These are phyloP conservation scores for Aspergillus bertholletiae DNA, from an alignment of 495 filamentous ascomycete species.

Conservation along the genomic window DNA sequence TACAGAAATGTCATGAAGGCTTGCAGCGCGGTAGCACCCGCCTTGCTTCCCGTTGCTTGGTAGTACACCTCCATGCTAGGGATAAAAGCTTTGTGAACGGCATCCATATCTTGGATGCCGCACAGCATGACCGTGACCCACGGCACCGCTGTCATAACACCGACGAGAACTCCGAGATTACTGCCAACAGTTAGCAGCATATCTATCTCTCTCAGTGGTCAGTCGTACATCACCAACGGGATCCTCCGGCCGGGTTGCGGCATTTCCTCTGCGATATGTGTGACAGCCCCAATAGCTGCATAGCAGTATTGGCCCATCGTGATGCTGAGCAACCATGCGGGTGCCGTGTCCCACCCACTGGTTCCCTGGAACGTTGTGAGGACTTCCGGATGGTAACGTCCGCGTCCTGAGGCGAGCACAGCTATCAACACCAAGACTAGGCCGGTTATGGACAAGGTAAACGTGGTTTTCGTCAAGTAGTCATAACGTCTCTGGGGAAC, in stretches of 20 bases:
- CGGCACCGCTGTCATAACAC: constrained; percentile 26
- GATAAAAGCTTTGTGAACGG: constrained; percentile 22
- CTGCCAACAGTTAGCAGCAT: constrained; percentile 2
- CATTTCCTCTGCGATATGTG: constrained; percentile 30
- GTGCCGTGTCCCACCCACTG: constrained; percentile 22
- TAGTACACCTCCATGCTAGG: constrained; percentile 28
- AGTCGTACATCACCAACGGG: constrained; percentile 21
- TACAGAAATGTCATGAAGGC: constrained; percentile 29
- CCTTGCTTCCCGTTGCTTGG: constrained; percentile 27
- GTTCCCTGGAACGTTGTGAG: constrained; percentile 16
- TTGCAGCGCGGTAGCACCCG: constrained; percentile 20
- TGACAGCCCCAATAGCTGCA: constrained; percentile 16
- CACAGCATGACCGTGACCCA: constrained; percentile 26
- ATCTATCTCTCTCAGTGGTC: too few relatives aligned
- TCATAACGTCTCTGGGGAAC: constrained; percentile 13
- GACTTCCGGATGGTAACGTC: constrained; percentile 11
- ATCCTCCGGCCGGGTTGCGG: constrained; percentile 20
- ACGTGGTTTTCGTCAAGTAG: constrained; percentile 14
- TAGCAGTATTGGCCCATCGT: constrained; percentile 17
- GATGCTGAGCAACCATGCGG: constrained; percentile 22
- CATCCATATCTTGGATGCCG: constrained; percentile 26
- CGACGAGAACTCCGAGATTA: constrained; percentile 21
- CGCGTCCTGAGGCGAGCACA: constrained; percentile 14
- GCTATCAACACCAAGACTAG: constrained; percentile 13
- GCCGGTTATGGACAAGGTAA: constrained; percentile 18